Evolutionary conservation across 177 flowering plant genomes (phyloP), one percentile per base, ranked within the genome.

Genomic region (Vitis hybrid): DNA sequence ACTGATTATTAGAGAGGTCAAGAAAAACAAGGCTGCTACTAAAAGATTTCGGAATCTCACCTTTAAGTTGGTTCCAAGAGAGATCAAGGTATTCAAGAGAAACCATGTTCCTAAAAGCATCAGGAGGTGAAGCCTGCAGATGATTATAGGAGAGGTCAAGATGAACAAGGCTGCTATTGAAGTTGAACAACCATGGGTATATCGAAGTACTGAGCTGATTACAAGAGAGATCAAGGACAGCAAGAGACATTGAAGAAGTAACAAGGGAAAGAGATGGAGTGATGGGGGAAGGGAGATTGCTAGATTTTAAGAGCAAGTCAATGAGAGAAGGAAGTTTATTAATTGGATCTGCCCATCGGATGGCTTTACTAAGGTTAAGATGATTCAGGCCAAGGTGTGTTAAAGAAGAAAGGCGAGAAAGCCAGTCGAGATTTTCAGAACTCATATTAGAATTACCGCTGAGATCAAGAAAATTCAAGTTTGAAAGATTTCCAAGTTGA

Each of bases 401-500:
- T 12, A 71, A 19, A 10, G 52, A 63, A 17, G 71, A 32, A 17
- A 70, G 69, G 51, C 18, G 13, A n/a, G 78, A 52, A 14, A 72
- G 49, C 79, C 79, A 75, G 1, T 72, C 64, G 24, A 79, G 77
- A 12, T 57, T 65, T 0, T 46, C 13, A 10, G 2, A 24, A 14
- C 1, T 4, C 12, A 7, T 2, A 6, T 3, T 8, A 46, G 1
- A 3, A 19, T 67, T 68, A 6, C 6, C 2, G 1, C 64, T 10
- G 12, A 81, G 74, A 64, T 79, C 76, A 66, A 81, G 80, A 30
- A 30, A 51, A 1, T 17, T 40, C 55, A 82, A 30, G 56, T 52
- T 65, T 1, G 81, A 64, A 3, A 82, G 75, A 62, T 80, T 82
- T 12, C 80, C 75, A 19, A 82, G 65, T 11, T 78, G 70, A 51